Base-by-base conservation (phyloP, 2,329 filamentous ascomycete genomes). In the Talaromyces albobiverticillius region DNA sequence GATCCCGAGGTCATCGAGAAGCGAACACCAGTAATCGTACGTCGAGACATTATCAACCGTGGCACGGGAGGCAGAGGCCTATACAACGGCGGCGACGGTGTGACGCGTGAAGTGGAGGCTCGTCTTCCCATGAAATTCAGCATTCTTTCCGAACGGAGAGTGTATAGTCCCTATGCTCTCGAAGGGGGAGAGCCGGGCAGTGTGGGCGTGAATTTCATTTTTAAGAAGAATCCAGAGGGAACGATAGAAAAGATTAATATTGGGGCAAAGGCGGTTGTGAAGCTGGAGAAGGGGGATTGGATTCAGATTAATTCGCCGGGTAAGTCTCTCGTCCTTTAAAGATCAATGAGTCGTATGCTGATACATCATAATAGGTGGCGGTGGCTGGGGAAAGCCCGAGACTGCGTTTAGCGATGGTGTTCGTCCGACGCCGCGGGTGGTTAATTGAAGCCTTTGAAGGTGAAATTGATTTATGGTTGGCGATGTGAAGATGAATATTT, bases 21-120 rank as follows among this genome's bases (percentile, higher is more conserved):
- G 20, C 74, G 87, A 4, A 90, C 90, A 62, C 87, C 87, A 0
- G 86, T 89, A 2, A 73, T 91, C 5, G 70, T 91, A 46, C 76
- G 84, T 4, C 80, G 86, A 60, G 90, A 90, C 67, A 77, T 79
- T 5, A 73, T 91, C 16, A 72, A 87, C 2, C 61, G 71, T 2
- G 83, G 81, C 0, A 85, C 81, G 45, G 83, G 82, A 1, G 88
- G 88, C 0, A 65, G 64, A 5, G 88, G 88, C 0, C 78, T 82
- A 66, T 83, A 88, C 62, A 70, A 71, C 0, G 87, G 88, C 11
- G 88, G 88, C 1, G 82, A 90, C 61, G 88, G 88, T 14, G 85
- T 89, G 1, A 75, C 89, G 0, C 73, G 88, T 0, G 88, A 91
- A 59, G 89, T 91, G 56, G 88, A 92, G 70, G 90, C 91, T 71